These are phyloP conservation scores for Collybiopsis luxurians DNA, from an alignment of 768 basidiomycete genomes.

Conservation along the genomic window DNA sequence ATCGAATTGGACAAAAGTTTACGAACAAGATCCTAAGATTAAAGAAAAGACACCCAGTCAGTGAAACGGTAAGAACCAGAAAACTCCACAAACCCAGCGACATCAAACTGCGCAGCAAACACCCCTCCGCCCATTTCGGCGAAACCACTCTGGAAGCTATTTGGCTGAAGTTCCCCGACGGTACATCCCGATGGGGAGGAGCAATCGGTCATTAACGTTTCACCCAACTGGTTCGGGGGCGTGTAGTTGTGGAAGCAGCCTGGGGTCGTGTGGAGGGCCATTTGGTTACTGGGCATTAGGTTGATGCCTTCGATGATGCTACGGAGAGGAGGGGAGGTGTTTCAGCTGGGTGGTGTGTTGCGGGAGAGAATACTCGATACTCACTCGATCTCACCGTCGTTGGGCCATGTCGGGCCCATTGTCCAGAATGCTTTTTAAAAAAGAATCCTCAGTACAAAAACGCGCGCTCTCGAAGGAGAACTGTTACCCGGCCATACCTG, in stretches of 20 bases:
- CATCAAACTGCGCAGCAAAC: conserved; percentile 72
- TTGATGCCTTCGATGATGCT: conserved; percentile 86
- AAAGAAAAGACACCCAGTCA: not conserved
- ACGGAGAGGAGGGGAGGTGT: conserved; percentile 22
- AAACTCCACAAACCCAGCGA: conserved; percentile 25
- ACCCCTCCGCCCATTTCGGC: conserved; percentile 71
- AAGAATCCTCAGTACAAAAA: conserved; percentile 24
- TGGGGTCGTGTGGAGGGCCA: conserved; percentile 71
- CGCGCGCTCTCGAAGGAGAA: too few relatives aligned
- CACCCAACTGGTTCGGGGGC: conserved; percentile 41
- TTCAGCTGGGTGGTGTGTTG: conserved; percentile 18
- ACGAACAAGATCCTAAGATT: conserved; percentile 22
- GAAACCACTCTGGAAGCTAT: conserved; percentile 69
- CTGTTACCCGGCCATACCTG: not conserved
- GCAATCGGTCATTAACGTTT: conserved; percentile 53
- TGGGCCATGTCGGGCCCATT: conserved; percentile 38
- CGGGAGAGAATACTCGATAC: not conserved
- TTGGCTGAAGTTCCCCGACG: conserved; percentile 52
- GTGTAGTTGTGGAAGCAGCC: conserved; percentile 31
- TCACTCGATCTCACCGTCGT: conserved; percentile 47
- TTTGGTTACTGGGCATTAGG: conserved; percentile 62
- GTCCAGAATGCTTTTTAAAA: conserved; percentile 51
- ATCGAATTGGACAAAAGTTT: not conserved
- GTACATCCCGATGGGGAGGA: conserved; percentile 63
- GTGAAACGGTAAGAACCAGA: not conserved